Evolutionary conservation across 345 rosid species (phyloP).

Genomic region (Punica granatum): DNA sequence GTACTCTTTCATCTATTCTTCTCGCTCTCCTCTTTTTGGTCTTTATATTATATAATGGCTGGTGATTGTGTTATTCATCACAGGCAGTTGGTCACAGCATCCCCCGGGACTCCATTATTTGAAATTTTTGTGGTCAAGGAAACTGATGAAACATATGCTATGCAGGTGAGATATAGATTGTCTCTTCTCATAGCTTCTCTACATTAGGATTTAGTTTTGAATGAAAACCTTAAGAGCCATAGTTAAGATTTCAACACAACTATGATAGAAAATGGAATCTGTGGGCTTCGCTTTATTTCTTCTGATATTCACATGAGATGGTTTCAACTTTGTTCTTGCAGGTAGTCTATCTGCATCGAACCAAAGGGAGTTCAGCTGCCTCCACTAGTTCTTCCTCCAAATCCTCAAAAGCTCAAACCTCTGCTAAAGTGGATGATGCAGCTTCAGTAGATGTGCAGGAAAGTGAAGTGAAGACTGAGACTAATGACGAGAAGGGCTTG

Average conservation of each 20-base stretch:
- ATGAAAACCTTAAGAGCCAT: neutral
- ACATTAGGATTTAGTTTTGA: neutral
- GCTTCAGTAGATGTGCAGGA: constrained; percentile 45
- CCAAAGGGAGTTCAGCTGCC: constrained; percentile 40
- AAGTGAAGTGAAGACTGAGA: constrained; percentile 55
- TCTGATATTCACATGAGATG: neutral
- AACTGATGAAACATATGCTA: constrained; percentile 46
- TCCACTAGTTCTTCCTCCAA: constrained; percentile 33
- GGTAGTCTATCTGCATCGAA: constrained; percentile 73
- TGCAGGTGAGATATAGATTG: constrained; percentile 48
- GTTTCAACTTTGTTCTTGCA: constrained; percentile 15
- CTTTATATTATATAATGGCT: constrained; percentile 6
- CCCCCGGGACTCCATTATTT: constrained; percentile 86
- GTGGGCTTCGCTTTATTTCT: neutral
- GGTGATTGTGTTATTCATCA: constrained; percentile 21
- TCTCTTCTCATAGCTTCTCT: neutral
- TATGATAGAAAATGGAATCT: neutral
- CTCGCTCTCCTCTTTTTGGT: constrained; percentile 5
- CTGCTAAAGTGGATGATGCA: constrained; percentile 38
- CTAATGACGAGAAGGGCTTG: constrained; percentile 55
- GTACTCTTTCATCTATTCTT: neutral
- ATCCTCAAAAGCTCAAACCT: constrained; percentile 32
- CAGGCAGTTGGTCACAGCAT: constrained; percentile 80
- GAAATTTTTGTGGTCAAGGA: constrained; percentile 89
- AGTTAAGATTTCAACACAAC: neutral